Evolutionary conservation across 2,329 filamentous ascomycete genomes (phyloP).

Genomic region (Colletotrichum eleusines): DNA sequence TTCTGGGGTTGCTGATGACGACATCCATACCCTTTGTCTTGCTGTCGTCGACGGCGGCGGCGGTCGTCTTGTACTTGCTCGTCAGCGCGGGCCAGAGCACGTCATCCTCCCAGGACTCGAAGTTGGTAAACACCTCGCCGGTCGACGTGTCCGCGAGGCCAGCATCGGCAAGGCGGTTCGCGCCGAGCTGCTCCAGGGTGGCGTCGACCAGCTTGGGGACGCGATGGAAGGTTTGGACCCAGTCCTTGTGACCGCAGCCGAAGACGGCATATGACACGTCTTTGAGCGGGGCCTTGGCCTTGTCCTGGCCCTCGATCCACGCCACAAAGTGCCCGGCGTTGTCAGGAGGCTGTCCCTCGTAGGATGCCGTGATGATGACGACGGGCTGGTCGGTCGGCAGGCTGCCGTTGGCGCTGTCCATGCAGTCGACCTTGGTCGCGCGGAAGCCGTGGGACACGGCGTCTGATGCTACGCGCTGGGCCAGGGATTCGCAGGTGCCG

Average conservation of each 20-base stretch:
- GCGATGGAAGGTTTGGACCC: slow-evolving; percentile 73
- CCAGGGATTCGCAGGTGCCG: slow-evolving; percentile 76
- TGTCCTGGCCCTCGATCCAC: slow-evolving; percentile 68
- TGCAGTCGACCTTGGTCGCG: slow-evolving; percentile 60
- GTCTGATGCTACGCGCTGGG: slow-evolving; percentile 68
- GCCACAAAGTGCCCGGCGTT: slow-evolving; percentile 75
- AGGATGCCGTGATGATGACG: slow-evolving; percentile 74
- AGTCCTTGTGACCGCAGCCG: slow-evolving; percentile 70
- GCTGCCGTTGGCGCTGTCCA: slow-evolving; percentile 69
- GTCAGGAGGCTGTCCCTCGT: slow-evolving; percentile 78
- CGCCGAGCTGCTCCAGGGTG: slow-evolving; percentile 57
- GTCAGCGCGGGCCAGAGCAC: slow-evolving; percentile 63
- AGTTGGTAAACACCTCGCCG: slow-evolving; percentile 76
- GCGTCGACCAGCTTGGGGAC: slow-evolving; percentile 74
- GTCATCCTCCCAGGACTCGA: slow-evolving; percentile 76
- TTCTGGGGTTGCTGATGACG: slow-evolving; percentile 65
- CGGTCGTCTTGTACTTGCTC: slow-evolving; percentile 60
- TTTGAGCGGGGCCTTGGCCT: slow-evolving; percentile 56
- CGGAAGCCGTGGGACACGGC: slow-evolving; percentile 67
- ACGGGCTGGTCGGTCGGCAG: slow-evolving; percentile 69
- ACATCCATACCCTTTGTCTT: slow-evolving; percentile 54
- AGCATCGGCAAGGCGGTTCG: slow-evolving; percentile 54
- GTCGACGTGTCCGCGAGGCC: slow-evolving; percentile 71
- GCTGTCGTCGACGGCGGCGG: slow-evolving; percentile 37
- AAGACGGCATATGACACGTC: slow-evolving; percentile 74